A percentile compares a stretch with the other conserved stretches of the same genome.
phyloP scores from a whole-genome alignment of 768 basidiomycete species.

The Xerocomellus amylosporus region DNA sequence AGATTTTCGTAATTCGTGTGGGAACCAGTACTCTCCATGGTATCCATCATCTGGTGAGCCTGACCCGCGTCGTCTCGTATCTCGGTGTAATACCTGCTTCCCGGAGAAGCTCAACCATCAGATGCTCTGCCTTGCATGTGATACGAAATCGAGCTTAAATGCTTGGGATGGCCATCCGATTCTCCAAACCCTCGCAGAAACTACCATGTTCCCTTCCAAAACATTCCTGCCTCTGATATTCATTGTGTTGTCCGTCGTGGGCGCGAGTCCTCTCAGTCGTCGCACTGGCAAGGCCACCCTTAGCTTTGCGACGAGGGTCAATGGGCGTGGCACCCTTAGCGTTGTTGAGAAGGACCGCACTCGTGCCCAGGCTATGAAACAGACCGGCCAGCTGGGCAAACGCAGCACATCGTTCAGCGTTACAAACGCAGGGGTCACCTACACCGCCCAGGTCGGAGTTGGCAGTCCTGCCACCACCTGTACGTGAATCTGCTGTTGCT shows the following conservation, averaged over 20 bases:
- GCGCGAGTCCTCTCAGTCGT: constrained; percentile 13
- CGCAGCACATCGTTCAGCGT: constrained; percentile 5
- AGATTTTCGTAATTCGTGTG: not conserved
- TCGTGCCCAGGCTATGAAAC: constrained; percentile 14
- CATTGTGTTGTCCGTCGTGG: constrained; percentile 9
- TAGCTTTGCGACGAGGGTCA: constrained; percentile 12
- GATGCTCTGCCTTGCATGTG: too few species aligned
- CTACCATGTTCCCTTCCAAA: constrained; percentile 13
- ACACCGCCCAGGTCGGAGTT: constrained; percentile 29
- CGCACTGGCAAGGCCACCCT: constrained; percentile 9
- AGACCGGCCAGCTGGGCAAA: not conserved
- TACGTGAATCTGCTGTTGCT: constrained; percentile 6
- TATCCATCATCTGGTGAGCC: too few species aligned
- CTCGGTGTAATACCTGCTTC: not conserved
- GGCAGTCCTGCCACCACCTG: constrained; percentile 27
- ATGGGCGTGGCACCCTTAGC: constrained; percentile 1
- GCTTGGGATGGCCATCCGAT: too few species aligned
- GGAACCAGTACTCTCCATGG: not conserved
- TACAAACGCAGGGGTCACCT: constrained; percentile 23
- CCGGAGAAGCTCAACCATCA: not conserved
- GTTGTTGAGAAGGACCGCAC: constrained; percentile 20
- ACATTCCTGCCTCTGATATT: constrained; percentile 10
- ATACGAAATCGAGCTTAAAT: not conserved
- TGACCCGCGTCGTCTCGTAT: too few species aligned
- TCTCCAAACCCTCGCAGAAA: not conserved